A percentile compares a stretch with the other conserved stretches of the same genome.
These are phyloP conservation scores for Naganishia albida DNA, from an alignment of 1,284 basidiomycete species.

Conservation along the genomic window DNA sequence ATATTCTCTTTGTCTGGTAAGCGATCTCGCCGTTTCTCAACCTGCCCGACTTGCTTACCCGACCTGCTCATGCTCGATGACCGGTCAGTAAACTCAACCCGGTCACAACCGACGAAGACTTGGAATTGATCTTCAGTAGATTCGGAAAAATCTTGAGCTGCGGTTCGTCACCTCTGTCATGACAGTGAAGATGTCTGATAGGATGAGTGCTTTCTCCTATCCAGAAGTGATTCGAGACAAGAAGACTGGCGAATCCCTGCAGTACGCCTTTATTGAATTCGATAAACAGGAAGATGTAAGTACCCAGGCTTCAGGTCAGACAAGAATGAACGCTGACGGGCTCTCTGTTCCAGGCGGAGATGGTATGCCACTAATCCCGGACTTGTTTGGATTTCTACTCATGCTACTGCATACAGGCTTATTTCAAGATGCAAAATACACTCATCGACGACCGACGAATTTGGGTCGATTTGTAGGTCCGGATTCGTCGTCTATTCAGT, in stretches of 20 bases:
- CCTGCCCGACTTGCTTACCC: not conserved
- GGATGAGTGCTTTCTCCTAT: not conserved
- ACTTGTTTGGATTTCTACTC: not conserved
- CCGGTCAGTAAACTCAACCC: conserved; percentile 85
- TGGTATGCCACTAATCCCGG: conserved; percentile 5
- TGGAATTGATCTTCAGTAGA: conserved; percentile 89
- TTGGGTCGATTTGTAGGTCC: conserved; percentile 90
- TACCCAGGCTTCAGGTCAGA: conserved; percentile 3
- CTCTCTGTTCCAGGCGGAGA: conserved; percentile 7
- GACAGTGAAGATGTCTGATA: too few species aligned
- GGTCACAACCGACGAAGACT: conserved; percentile 90
- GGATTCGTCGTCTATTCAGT: not conserved
- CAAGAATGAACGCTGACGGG: not conserved
- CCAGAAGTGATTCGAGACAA: conserved; percentile 90
- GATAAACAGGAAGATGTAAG: conserved; percentile 82
- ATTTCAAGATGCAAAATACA: conserved; percentile 99
- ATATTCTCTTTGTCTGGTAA: conserved; percentile 81
- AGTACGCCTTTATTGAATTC: conserved; percentile 99
- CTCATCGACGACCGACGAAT: conserved; percentile 97
- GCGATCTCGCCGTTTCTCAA: not conserved
- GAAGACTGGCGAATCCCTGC: conserved; percentile 90
- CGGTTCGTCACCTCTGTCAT: conserved; percentile 27
- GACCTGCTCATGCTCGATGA: not conserved
- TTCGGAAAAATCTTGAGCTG: conserved; percentile 96
- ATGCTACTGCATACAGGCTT: conserved; percentile 64